Percentiles rank a stretch among this genome's conserved stretches.
These are phyloP conservation scores for Grammothele lineata DNA, from an alignment of 768 basidiomycete species.

Conservation along the genomic window DNA sequence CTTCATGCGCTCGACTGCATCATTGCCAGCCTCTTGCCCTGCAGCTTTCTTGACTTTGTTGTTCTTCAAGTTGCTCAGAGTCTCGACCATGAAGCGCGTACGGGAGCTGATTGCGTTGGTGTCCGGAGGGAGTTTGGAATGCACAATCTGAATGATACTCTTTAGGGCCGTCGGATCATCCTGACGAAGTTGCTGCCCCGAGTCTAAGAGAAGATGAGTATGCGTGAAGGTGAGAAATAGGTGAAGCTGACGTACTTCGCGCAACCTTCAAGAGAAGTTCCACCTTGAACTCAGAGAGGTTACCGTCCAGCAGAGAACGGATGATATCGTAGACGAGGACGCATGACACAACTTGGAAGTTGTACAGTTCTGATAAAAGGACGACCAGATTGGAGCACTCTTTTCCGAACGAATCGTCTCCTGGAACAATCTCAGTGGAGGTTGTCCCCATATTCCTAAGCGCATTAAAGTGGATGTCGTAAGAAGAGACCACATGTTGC, in stretches of 20 bases:
- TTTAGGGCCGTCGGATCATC: conserved; percentile 92
- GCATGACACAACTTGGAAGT: conserved; percentile 90
- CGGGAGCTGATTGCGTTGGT: conserved; percentile 68
- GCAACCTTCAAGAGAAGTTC: conserved; percentile 85
- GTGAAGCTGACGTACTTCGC: conserved; percentile 48
- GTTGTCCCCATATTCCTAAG: conserved; percentile 13
- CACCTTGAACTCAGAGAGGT: conserved; percentile 74
- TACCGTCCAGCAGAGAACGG: conserved; percentile 59
- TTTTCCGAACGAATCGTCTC: conserved; percentile 57
- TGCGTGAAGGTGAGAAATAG: not conserved
- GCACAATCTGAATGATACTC: conserved; percentile 84
- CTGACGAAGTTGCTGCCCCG: conserved; percentile 85
- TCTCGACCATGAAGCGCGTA: conserved; percentile 94
- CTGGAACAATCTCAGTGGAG: not conserved
- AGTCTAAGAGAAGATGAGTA: conserved; percentile 45
- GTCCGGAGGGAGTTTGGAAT: conserved; percentile 57
- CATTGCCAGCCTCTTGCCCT: conserved; percentile 65
- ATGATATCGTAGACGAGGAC: conserved; percentile 90
- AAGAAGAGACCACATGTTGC: conserved; percentile 63
- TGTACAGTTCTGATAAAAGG: conserved; percentile 89
- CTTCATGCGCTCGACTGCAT: conserved; percentile 82
- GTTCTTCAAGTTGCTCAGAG: conserved; percentile 86
- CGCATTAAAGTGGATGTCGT: conserved; percentile 51
- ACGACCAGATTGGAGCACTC: conserved; percentile 86
- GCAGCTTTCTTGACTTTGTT: conserved; percentile 72